phyloP scores from a whole-genome alignment of 495 filamentous ascomycete genomes.

The Daldinia concentrica region DNA sequence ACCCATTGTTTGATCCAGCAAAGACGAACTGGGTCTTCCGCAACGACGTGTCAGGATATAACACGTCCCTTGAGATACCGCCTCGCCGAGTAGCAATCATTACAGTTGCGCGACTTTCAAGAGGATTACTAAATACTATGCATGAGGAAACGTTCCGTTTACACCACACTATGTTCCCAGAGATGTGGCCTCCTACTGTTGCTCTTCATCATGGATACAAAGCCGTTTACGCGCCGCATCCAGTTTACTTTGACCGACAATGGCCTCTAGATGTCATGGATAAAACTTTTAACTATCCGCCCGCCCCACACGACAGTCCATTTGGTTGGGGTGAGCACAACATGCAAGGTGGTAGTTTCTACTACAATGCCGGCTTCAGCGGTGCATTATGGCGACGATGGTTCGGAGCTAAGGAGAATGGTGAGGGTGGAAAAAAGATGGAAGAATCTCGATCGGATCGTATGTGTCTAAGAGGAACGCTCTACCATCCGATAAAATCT shows the following conservation, averaged over 20 bases:
- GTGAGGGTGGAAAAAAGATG: slow-evolving; percentile 53
- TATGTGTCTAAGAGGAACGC: slow-evolving; percentile 83
- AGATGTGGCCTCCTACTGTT: slow-evolving; percentile 82
- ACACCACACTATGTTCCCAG: slow-evolving; percentile 82
- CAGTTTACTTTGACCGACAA: slow-evolving; percentile 79
- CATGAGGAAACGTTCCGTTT: slow-evolving; percentile 77
- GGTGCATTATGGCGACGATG: slow-evolving; percentile 58
- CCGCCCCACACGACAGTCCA: slow-evolving; percentile 62
- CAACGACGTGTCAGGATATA: slow-evolving; percentile 80
- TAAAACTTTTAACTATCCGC: slow-evolving; percentile 70
- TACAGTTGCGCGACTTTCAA: slow-evolving; percentile 75
- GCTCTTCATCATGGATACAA: slow-evolving; percentile 88
- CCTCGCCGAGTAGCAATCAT: slow-evolving; percentile 82
- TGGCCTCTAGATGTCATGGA: slow-evolving; percentile 78
- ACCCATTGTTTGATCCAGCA: slow-evolving; percentile 62
- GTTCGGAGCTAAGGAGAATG: slow-evolving; percentile 57
- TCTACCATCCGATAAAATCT: slow-evolving; percentile 82
- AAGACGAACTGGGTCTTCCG: slow-evolving; percentile 64
- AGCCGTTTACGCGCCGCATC: slow-evolving; percentile 85
- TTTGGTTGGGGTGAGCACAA: slow-evolving; percentile 64
- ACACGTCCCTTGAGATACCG: slow-evolving; percentile 64
- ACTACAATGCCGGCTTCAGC: slow-evolving; percentile 59
- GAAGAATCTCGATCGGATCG: slow-evolving; percentile 64
- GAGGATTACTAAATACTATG: slow-evolving; percentile 78
- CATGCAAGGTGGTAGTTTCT: slow-evolving; percentile 57